Evolutionary conservation across 257 asterid species (phyloP).

Genomic region (Parsonsia alboflavescens): DNA sequence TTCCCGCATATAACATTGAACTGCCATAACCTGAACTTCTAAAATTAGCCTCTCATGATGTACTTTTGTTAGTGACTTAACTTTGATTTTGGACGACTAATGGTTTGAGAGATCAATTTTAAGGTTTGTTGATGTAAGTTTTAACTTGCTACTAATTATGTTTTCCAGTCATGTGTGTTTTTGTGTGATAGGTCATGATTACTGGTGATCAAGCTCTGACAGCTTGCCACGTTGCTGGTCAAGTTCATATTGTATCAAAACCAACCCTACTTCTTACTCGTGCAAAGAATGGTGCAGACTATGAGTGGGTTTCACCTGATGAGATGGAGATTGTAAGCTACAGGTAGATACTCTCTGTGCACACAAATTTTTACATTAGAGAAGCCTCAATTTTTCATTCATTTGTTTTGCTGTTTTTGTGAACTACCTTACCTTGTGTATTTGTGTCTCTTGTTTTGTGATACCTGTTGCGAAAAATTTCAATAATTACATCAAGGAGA

Average conservation of each 20-base stretch:
- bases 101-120: too few species aligned
- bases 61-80: too few species aligned
- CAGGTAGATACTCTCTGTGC: constrained; percentile 37
- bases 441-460: background rate
- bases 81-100: too few species aligned
- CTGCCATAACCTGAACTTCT: too few species aligned
- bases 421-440: background rate
- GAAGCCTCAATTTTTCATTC: constrained; percentile 7
- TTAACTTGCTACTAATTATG: background rate
- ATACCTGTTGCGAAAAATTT: background rate
- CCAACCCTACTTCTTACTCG: constrained; percentile 73
- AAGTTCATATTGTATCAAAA: constrained; percentile 86
- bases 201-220: constrained; percentile 99
- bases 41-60: too few species aligned
- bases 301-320: constrained; percentile 94
- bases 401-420: background rate
- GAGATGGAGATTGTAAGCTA: constrained; percentile 51
- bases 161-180: background rate
- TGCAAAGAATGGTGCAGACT: constrained; percentile 43
- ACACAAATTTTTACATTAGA: constrained; percentile 5
- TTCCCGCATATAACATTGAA: too few species aligned
- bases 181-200: constrained; percentile 72
- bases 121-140: background rate
- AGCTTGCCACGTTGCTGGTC: constrained; percentile 97
- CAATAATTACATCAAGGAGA: background rate